Evolutionary conservation across 2,329 filamentous ascomycete species (phyloP).

Genomic region (Myriosclerotinia curreyana): DNA sequence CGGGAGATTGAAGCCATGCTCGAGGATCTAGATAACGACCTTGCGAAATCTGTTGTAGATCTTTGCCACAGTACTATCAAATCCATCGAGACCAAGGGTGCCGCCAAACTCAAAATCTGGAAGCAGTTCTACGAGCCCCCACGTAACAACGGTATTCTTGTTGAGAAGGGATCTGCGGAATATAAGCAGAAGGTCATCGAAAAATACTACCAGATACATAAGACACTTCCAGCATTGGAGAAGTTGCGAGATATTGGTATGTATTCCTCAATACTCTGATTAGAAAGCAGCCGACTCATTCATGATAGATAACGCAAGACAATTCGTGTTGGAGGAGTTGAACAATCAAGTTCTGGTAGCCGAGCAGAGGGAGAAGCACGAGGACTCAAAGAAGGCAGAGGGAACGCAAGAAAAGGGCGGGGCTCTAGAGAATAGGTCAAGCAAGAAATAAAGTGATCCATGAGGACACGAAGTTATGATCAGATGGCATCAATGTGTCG

Average conservation of each 20-base stretch:
- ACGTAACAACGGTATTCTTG: not conserved
- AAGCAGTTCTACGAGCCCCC: not conserved
- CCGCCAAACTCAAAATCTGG: conserved; percentile 1
- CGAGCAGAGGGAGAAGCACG: not conserved
- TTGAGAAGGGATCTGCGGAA: not conserved
- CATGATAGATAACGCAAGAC: not conserved
- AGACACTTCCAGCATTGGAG: not conserved
- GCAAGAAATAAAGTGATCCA: not conserved
- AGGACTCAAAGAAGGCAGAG: not conserved
- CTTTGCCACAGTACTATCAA: not conserved
- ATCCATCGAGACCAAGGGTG: not conserved
- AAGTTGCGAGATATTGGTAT: conserved; percentile 1
- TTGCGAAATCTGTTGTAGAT: not conserved
- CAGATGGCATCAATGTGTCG: not conserved
- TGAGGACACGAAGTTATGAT: not conserved
- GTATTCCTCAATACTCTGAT: not conserved
- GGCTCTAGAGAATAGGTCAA: too few relatives aligned
- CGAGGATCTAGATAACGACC: not conserved
- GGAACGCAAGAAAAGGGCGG: not conserved
- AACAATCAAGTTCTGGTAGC: not conserved
- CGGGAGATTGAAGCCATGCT: not conserved
- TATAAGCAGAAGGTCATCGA: not conserved
- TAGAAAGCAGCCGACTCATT: not conserved
- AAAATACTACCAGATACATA: not conserved
- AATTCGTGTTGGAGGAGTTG: not conserved